Evolutionary conservation across 169 alveolate genomes (phyloP), one percentile per base, ranked within the genome.

Genomic region (Eimeria praecox): DNA sequence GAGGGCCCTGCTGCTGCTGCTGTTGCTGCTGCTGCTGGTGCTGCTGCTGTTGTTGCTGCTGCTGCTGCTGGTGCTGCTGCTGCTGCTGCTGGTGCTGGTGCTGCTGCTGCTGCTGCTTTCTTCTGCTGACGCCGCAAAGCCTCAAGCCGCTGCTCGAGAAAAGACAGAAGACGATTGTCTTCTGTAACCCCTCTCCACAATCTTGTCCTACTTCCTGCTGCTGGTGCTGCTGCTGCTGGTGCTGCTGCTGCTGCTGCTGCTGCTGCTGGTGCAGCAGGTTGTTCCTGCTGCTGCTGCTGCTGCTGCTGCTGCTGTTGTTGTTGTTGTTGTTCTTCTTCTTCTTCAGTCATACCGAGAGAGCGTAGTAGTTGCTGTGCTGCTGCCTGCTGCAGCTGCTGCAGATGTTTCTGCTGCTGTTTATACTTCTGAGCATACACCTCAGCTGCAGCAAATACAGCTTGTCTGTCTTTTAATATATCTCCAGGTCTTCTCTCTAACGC

Each of bases 241-340:
- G 24, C 85, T 73, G 85, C 85, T 73, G 85, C 85, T 27, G n/a
- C 85, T 73, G 85, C 85, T 73, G 85, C 85, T 73, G 85, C 85
- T 30, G 85, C 85, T 73, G 89, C 64, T 78, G 35, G 44, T 78
- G 56, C 64, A 40, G 89, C 24, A 5, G 75, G 38, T 64, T 5
- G 27, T 40, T 83, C 44, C 73, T 49, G 18, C 49, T 83, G 52
- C 71, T 27, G 10, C 49, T n/a, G 33, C 46, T 83, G 71, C 73
- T 49, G 18, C 49, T 83, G 52, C 71, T 27, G 10, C 49, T n/a
- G 18, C 49, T 22, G 75, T 30, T 54, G 71, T 30, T 49, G 91
- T 46, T 83, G 91, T 71, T 27, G 71, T 46, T 46, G 77, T 98
- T 97, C 96, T 97, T 94, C 95, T 96, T 97, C 89, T 92, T 98